Base-by-base conservation (phyloP, 2,329 filamentous ascomycete species). In the Penicillium corylophilum region DNA sequence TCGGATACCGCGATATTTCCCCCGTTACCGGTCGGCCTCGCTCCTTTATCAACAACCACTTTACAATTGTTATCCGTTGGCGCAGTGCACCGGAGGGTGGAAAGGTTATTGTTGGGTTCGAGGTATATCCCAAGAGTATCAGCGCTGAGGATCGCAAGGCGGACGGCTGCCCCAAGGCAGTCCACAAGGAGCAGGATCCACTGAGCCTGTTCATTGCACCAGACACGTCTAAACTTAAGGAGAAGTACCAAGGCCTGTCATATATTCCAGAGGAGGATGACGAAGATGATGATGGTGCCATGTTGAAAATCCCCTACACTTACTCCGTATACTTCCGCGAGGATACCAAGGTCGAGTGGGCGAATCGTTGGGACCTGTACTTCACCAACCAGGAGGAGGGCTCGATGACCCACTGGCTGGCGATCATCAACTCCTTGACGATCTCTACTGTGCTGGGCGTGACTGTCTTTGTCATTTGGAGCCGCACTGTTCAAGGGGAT, bases 271-370 rank as follows among this genome's bases (percentile, higher is more conserved):
- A 82, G 50, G 76, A 79, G 35, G 78, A 80, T 31, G 74, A 78
- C 38, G 82, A 85, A 45, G 76, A 80, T 22, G 82, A 86, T 38
- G 85, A 88, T 52, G 81, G 81, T 23, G 82, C 83, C 13, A 89
- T 78, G 2, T 71, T 94, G 44, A 84, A 80, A 2, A 86, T 95
- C 46, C 89, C 90, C 0, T 95, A 92, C 71, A 89, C 89, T 0
- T 96, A 95, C 73, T 93, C 90, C 3, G 87, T 95, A 13, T 95
- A 94, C 72, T 96, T 91, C 75, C 85, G 89, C 46, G 88, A 95
- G 68, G 89, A 95, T 55, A 82, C 86, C 38, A 83, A 80, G 18
- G 77, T 95, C 45, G 89, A 94, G 57, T 96, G 91, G 91, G 78
- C 80, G 50, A 89, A 86, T 61, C 83, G 90, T 48, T 96, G 91